A percentile compares a stretch with the other conserved stretches of the same genome.
phyloP scores from a whole-genome alignment of 2,329 filamentous ascomycete genomes.

The Colletotrichum eleusines region DNA sequence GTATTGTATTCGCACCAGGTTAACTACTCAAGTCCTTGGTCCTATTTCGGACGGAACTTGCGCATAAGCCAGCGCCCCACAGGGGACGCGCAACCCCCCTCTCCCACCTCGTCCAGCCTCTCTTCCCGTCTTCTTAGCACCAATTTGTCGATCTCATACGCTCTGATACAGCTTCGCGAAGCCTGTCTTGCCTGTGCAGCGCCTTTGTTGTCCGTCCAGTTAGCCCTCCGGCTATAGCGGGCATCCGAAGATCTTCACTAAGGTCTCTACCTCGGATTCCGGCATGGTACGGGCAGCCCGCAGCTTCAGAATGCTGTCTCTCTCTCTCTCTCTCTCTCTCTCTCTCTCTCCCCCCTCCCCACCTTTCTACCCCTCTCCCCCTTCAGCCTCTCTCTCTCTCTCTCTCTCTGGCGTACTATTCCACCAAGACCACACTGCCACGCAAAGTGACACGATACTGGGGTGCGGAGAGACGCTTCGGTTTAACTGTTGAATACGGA shows the following conservation, averaged over 20 bases:
- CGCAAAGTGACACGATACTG: not conserved
- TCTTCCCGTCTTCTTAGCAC: constrained; percentile 24
- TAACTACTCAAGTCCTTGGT: constrained; percentile 1
- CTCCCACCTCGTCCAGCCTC: constrained; percentile 25
- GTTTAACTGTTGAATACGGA: constrained; percentile 24
- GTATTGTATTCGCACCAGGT: not conserved
- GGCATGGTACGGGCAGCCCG: constrained; percentile 11
- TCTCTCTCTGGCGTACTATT: not conserved
- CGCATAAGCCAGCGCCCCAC: constrained; percentile 41
- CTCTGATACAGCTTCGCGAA: constrained; percentile 40
- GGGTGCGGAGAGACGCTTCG: not conserved
- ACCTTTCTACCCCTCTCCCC: not conserved
- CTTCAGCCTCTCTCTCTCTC: not conserved
- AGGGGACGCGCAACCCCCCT: constrained; percentile 41
- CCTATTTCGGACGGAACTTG: constrained; percentile 34
- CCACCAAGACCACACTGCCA: not conserved
- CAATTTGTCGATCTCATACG: constrained; percentile 35
- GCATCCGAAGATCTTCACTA: constrained; percentile 22
- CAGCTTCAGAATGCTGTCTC: constrained; percentile 1
- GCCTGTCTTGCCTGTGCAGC: constrained; percentile 36
- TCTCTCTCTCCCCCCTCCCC: not conserved
- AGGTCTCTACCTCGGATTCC: constrained; percentile 19
- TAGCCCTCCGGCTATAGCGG: constrained; percentile 19
- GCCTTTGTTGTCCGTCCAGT: constrained; percentile 11
- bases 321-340: not conserved